Percentiles rank a stretch among this genome's conserved stretches.
These are phyloP conservation scores for Diospyros lotus DNA, from an alignment of 148 eudicot genomes.

Conservation along the genomic window DNA sequence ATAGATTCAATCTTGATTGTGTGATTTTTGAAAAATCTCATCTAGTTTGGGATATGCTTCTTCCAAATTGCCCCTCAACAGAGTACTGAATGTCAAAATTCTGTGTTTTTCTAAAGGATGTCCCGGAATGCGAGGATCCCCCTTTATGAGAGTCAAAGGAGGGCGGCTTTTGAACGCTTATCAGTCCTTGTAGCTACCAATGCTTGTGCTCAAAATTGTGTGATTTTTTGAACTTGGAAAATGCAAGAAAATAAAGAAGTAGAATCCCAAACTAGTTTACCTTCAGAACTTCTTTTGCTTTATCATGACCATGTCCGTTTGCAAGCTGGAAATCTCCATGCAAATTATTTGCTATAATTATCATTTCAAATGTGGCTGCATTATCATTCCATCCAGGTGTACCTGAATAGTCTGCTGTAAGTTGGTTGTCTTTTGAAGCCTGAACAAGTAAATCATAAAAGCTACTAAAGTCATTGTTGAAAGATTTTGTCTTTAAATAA, in stretches of 20 bases:
- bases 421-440: constrained; percentile 53
- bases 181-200: too few species aligned
- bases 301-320: constrained; percentile 63
- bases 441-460: constrained; percentile 25
- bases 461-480: background rate
- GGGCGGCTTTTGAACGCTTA: too few species aligned
- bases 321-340: constrained; percentile 83
- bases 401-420: constrained; percentile 75
- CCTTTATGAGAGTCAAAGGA: too few species aligned
- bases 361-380: constrained; percentile 80
- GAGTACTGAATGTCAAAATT: background rate
- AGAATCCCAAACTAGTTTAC: constrained; percentile 20
- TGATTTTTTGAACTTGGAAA: background rate
- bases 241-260: background rate
- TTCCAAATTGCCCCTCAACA: background rate
- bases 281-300: constrained; percentile 57
- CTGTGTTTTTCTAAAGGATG: background rate
- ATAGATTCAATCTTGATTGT: background rate
- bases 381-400: constrained; percentile 81
- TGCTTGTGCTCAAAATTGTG: too few species aligned
- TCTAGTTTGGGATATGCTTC: background rate
- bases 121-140: too few species aligned
- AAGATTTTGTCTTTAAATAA: background rate
- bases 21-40: background rate
- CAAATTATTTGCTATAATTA: constrained; percentile 50